A percentile compares a stretch with the other conserved stretches of the same genome.
Evolutionary conservation across 2,329 filamentous ascomycete genomes (phyloP).

Genomic region (Cercospora beticola): DNA sequence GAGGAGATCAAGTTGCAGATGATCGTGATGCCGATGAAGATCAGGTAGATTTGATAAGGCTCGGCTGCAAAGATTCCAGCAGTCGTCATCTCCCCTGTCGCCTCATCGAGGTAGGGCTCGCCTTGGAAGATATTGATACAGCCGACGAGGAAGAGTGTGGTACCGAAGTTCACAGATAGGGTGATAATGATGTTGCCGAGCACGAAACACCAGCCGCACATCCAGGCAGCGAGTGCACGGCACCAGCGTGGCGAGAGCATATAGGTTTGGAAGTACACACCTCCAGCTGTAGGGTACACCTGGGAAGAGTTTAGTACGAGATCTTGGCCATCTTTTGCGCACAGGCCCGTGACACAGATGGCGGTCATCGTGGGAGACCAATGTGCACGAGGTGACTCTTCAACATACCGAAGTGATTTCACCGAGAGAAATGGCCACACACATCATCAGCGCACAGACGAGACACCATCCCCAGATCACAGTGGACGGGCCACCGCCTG

Average conservation of each 20-base stretch:
- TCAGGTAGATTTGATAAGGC: conserved; percentile 49
- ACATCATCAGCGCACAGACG: conserved; percentile 68
- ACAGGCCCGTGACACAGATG: not conserved
- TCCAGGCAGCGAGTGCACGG: conserved; percentile 66
- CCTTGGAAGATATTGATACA: conserved; percentile 57
- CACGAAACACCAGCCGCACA: conserved; percentile 73
- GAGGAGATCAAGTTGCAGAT: conserved; percentile 53
- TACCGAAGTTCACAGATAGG: conserved; percentile 76
- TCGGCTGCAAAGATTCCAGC: conserved; percentile 47
- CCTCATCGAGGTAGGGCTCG: conserved; percentile 22
- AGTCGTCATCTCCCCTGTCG: conserved; percentile 35
- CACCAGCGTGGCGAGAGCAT: conserved; percentile 65
- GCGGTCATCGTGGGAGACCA: not conserved
- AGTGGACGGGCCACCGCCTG: conserved; percentile 65
- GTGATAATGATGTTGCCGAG: conserved; percentile 81
- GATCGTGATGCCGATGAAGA: conserved; percentile 52
- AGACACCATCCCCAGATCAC: conserved; percentile 72
- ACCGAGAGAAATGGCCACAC: conserved; percentile 67
- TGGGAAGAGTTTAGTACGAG: conserved; percentile 18
- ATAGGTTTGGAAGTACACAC: conserved; percentile 77
- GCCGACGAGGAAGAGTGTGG: conserved; percentile 55
- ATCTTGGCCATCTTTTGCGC: not conserved
- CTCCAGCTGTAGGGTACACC: conserved; percentile 57
- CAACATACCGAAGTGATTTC: conserved; percentile 64
- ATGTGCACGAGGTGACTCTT: not conserved